Base-by-base conservation (phyloP, 2,329 filamentous ascomycete genomes). In the Lasiodiplodia sp. region DNA sequence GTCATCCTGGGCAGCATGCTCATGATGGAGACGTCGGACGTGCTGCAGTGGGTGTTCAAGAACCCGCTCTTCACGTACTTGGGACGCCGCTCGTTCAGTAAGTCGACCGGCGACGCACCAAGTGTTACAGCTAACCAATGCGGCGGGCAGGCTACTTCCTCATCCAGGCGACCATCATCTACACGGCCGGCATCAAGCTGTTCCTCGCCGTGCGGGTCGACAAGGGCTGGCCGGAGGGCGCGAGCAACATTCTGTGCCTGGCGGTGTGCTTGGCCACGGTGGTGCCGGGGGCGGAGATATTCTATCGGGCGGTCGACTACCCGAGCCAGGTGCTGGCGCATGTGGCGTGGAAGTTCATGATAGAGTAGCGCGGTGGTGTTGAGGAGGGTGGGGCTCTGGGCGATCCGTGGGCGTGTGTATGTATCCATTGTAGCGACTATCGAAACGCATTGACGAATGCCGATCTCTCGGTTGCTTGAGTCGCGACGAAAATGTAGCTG, bases 31-130 rank as follows among this genome's bases (percentile, higher is more conserved):
- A 80, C 77, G 2, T 80, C 75, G 28, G 76, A 77, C 12, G 44
- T 72, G 16, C 68, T 82, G 28, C 80, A 81, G 68, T 74, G 67
- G 16, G 58, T 81, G 2, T 77, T 84, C 21, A 70, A 74, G 34
- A 79, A 76, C 67, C 73, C 69, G 12, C 55, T 78, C 3, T 74
- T 84, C 23, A 74, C 80, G 21, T 78, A 74, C 44, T 69, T 84
- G 4, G 83, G 83, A 16, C 78, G 73, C 64, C 74, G 83, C 63
- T 82, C 81, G 18, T 78, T 83, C 66, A 83, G 82, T 84, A 77
- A 77, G 81, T 76, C n/a, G 4, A 23, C 53, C 52, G 38, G 12
- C n/a, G 31, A 34, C 8, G 31, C 14, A 28, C 23, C 12, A 31
- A 34, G 51, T 52, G 38, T 34, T 34, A 34, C 58, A 34, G 51